Conservation (phyloP, 169 alveolate species). For the Perkinsus marinus region DNA sequence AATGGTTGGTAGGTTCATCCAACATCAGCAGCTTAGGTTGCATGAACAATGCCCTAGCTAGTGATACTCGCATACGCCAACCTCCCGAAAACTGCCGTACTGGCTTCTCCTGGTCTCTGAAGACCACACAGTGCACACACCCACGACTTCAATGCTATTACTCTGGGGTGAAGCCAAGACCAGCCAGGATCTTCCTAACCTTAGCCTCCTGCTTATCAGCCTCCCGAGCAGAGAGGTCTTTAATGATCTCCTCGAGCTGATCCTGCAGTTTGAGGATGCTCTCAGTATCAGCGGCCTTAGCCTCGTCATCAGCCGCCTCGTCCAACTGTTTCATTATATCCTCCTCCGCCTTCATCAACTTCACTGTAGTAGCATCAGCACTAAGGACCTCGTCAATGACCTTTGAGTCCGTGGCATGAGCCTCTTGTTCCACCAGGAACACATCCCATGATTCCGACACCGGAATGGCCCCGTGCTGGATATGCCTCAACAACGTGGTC, state of each 20-base stretch:
- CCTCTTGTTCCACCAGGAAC: constrained; percentile 7
- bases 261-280: not conserved
- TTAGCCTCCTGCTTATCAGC: not conserved
- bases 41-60: constrained; percentile 58
- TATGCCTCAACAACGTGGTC: constrained; percentile 65
- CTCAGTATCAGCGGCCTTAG: not conserved
- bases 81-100: constrained; percentile 61
- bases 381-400: constrained; percentile 2
- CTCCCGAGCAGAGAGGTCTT: not conserved
- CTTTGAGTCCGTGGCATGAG: not conserved
- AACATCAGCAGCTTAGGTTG: constrained; percentile 83
- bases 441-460: constrained; percentile 1
- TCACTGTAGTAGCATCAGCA: not conserved
- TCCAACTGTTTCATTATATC: not conserved
- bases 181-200: constrained; percentile 5
- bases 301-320: not conserved
- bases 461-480: not conserved
- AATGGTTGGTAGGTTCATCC: constrained; percentile 94
- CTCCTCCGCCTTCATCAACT: not conserved
- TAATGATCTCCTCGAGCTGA: not conserved
- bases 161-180: constrained; percentile 6
- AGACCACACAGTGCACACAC: too few relatives aligned
- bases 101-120: not conserved
- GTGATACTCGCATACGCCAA: constrained; percentile 52
- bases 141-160: too few relatives aligned